These are phyloP conservation scores for Plasmodium vivax DNA, from an alignment of 169 alveolate species.

Conservation along the genomic window DNA sequence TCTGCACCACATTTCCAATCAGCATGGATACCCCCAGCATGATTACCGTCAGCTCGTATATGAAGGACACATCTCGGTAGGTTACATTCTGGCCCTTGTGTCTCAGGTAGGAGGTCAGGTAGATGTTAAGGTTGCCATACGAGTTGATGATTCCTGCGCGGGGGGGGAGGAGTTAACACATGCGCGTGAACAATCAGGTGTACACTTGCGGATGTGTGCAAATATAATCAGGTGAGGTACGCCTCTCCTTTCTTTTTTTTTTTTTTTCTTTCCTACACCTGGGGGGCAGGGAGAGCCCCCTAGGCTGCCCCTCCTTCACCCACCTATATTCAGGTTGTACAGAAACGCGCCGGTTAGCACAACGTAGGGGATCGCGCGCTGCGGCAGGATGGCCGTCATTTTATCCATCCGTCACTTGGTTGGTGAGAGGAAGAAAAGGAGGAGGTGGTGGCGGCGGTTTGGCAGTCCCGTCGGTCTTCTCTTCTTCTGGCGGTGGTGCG, in stretches of 20 bases:
- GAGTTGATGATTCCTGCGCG: conserved; percentile 47
- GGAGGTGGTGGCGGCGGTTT: background rate
- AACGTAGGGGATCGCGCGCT: conserved; percentile 23
- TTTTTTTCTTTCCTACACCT: background rate
- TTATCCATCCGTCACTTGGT: background rate
- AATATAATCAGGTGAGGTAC: background rate
- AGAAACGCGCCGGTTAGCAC: conserved; percentile 57
- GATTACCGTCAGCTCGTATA: conserved; percentile 35
- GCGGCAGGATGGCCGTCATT: conserved; percentile 10
- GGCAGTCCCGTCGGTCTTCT: background rate
- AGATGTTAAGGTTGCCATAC: conserved; percentile 62
- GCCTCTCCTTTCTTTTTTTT: no score
- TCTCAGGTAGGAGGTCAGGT: conserved; percentile 63
- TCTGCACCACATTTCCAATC: conserved; percentile 45
- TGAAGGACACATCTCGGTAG: conserved; percentile 37
- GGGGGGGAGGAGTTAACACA: background rate
- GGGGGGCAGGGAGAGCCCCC: background rate
- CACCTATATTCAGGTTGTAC: conserved; percentile 61
- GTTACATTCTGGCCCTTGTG: conserved; percentile 51
- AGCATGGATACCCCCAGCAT: conserved; percentile 40
- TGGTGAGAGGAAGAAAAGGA: background rate
- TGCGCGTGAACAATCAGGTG: background rate
- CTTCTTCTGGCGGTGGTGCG: background rate
- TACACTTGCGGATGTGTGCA: background rate
- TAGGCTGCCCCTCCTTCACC: background rate